Conservation (phyloP, 257 asterid genomes). For the Cinchona pubescens region DNA sequence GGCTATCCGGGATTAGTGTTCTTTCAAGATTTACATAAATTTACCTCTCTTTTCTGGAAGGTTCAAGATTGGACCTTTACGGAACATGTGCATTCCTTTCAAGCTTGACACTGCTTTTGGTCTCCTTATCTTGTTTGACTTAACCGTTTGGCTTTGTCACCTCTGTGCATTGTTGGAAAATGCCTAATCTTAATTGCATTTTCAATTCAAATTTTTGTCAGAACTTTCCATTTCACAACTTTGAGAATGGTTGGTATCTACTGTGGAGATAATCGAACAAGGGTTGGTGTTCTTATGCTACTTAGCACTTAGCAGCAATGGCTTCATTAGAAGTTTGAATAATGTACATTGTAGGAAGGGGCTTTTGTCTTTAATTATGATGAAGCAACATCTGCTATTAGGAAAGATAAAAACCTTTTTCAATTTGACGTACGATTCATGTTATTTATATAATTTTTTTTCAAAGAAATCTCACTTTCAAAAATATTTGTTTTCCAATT, state of each 20-base stretch:
- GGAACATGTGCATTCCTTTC: background rate
- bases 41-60: background rate
- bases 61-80: background rate
- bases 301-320: background rate
- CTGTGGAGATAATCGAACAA: background rate
- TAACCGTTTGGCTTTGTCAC: background rate
- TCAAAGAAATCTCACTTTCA: background rate
- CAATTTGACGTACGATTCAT: background rate
- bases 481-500: background rate
- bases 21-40: too few species aligned
- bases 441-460: too few species aligned
- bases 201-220: background rate
- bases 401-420: background rate
- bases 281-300: background rate
- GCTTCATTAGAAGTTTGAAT: background rate
- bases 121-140: background rate
- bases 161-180: background rate
- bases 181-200: slow-evolving; percentile 2
- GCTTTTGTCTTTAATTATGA: background rate
- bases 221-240: too few species aligned
- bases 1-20: background rate
- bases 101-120: background rate
- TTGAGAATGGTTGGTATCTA: background rate
- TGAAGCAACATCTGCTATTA: background rate
- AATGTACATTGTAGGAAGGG: background rate